Conservation (phyloP, 768 basidiomycete species). For the Imleria badia region DNA sequence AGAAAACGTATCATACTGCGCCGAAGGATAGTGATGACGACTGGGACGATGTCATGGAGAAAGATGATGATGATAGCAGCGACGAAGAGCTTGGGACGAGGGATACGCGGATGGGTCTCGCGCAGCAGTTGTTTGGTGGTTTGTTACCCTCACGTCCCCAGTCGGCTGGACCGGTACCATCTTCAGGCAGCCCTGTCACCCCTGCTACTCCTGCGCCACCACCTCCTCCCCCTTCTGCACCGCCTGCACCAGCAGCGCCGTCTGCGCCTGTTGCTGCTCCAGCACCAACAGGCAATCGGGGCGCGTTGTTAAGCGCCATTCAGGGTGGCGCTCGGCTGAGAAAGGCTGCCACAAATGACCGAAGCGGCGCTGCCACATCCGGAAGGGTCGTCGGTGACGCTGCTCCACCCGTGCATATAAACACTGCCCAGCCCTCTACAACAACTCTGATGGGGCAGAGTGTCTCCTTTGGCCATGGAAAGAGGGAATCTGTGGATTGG, state of each 20-base stretch:
- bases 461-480: constrained; percentile 36
- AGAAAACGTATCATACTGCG: constrained; percentile 61
- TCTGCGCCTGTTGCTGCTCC: constrained; percentile 34
- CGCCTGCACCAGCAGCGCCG: constrained; percentile 20
- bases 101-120: constrained; percentile 65
- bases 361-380: constrained; percentile 64
- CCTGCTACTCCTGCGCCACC: constrained; percentile 39
- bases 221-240: constrained; percentile 36
- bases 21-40: constrained; percentile 66
- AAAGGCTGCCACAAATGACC: constrained; percentile 81
- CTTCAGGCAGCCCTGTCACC: constrained; percentile 25
- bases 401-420: constrained; percentile 70
- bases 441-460: constrained; percentile 13
- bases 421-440: constrained; percentile 25
- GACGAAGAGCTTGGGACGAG: constrained; percentile 79
- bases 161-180: constrained; percentile 45
- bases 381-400: constrained; percentile 80
- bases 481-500: constrained; percentile 89
- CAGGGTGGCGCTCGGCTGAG: constrained; percentile 69
- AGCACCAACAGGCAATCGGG: constrained; percentile 50
- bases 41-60: constrained; percentile 84
- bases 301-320: constrained; percentile 76
- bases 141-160: constrained; percentile 60
- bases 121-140: constrained; percentile 74
- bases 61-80: constrained; percentile 65